Conservation (phyloP, 345 rosid genomes). For the Brassica incana region DNA sequence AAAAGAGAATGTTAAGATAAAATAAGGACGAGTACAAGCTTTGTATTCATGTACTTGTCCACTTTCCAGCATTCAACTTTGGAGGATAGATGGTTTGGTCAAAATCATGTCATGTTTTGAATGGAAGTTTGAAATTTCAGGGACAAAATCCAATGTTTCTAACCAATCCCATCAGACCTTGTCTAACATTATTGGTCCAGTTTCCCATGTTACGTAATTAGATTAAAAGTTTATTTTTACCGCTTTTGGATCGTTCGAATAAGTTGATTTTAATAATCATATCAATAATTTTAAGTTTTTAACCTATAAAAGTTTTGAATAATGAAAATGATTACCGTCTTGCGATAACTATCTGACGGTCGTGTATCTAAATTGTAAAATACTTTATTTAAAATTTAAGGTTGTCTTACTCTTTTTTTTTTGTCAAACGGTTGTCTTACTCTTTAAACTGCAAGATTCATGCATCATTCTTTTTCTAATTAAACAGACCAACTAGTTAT, state of each 20-base stretch:
- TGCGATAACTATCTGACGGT: not conserved
- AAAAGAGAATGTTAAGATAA: constrained; percentile 19
- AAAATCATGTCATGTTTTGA: constrained; percentile 30
- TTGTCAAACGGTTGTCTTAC: not conserved
- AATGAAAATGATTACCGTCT: constrained; percentile 6
- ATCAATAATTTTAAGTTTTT: not conserved
- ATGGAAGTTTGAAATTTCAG: constrained; percentile 28
- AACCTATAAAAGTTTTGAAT: not conserved
- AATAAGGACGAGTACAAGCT: not conserved
- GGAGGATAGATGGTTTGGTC: constrained; percentile 36
- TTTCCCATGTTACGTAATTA: constrained; percentile 3
- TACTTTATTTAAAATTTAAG: not conserved
- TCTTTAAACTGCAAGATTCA: not conserved
- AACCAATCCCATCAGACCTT: constrained; percentile 26
- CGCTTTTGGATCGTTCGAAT: constrained; percentile 15
- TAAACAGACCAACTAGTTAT: not conserved
- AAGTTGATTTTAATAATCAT: constrained; percentile 10
- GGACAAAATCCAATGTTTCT: constrained; percentile 28
- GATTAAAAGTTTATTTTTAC: not conserved
- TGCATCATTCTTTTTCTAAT: not conserved
- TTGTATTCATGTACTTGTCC: constrained; percentile 24
- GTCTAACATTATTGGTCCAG: constrained; percentile 19
- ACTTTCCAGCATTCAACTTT: constrained; percentile 31
- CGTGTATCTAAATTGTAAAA: not conserved
- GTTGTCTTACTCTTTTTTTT: not conserved